Evolutionary conservation across 257 asterid genomes (phyloP).

Genomic region (Przewalskia tangutica): DNA sequence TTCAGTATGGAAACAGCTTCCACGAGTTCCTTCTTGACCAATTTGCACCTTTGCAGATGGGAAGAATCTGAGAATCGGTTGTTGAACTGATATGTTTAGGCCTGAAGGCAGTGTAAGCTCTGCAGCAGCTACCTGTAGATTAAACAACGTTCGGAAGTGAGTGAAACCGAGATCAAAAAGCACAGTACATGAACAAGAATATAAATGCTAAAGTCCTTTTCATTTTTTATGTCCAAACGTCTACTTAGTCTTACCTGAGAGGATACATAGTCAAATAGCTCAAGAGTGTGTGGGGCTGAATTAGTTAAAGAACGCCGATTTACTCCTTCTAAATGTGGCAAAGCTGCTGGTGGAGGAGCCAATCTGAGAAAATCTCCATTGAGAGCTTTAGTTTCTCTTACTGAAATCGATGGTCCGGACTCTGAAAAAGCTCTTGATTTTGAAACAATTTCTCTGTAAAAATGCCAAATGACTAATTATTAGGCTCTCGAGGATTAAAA

Average conservation of each 20-base stretch:
- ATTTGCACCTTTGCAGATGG: slow-evolving; percentile 26
- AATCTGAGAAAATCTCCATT: slow-evolving; percentile 58
- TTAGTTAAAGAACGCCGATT: slow-evolving; percentile 3
- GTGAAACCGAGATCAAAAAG: neutral
- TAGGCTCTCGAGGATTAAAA: neutral
- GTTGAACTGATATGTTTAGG: slow-evolving; percentile 22
- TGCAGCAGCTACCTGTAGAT: slow-evolving; percentile 30
- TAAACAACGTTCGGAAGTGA: neutral
- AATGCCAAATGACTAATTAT: neutral
- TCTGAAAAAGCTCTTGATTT: slow-evolving; percentile 24
- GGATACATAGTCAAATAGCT: slow-evolving; percentile 14
- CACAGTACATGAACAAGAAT: neutral
- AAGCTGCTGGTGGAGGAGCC: slow-evolving; percentile 53
- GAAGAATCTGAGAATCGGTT: slow-evolving; percentile 40
- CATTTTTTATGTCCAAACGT: too few species aligned
- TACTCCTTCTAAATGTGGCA: neutral
- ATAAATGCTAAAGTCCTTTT: neutral
- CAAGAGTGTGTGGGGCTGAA: slow-evolving; percentile 11
- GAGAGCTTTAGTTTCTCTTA: slow-evolving; percentile 24
- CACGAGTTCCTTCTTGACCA: slow-evolving; percentile 11
- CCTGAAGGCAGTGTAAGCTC: slow-evolving; percentile 12
- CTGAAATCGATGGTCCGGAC: slow-evolving; percentile 8
- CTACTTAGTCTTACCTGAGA: slow-evolving; percentile 27
- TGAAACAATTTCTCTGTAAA: slow-evolving; percentile 38
- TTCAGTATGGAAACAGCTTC: slow-evolving; percentile 21